Percentiles rank a stretch among this genome's conserved stretches.
Conservation (phyloP, 495 filamentous ascomycete species). For the Immersiella caudata region DNA sequence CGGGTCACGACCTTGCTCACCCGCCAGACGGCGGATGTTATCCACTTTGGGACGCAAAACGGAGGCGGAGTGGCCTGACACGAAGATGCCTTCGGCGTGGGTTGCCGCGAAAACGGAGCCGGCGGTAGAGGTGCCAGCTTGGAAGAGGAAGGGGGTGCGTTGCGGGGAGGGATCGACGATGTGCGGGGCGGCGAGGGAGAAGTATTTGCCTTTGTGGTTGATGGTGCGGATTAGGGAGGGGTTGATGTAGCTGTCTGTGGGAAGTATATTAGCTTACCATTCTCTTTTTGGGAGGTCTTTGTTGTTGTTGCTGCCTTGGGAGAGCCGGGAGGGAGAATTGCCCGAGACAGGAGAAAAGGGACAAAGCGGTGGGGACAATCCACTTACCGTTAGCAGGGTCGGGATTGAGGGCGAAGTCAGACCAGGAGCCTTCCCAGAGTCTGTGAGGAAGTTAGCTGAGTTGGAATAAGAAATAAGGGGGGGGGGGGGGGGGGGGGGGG, state of each 20-base stretch:
- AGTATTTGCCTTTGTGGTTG: constrained; percentile 62
- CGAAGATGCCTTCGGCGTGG: constrained; percentile 68
- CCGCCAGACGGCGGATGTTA: constrained; percentile 57
- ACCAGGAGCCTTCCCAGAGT: constrained; percentile 66
- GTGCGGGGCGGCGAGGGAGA: constrained; percentile 53
- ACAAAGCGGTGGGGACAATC: too few relatives aligned
- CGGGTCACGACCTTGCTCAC: constrained; percentile 56
- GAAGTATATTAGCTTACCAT: too few relatives aligned
- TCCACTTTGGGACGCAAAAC: constrained; percentile 56
- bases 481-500: not conserved
- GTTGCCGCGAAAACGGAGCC: constrained; percentile 61
- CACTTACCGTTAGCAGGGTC: constrained; percentile 45
- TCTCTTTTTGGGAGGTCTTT: too few relatives aligned
- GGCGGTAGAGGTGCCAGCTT: constrained; percentile 63
- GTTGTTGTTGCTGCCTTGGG: too few relatives aligned
- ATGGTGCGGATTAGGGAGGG: constrained; percentile 61
- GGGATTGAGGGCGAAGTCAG: constrained; percentile 53
- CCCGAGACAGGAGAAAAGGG: too few relatives aligned
- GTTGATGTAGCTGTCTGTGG: constrained; percentile 50
- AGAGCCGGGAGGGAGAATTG: too few relatives aligned
- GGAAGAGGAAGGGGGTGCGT: constrained; percentile 65
- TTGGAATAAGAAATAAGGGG: constrained; percentile 1
- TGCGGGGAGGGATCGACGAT: constrained; percentile 65
- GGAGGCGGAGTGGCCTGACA: constrained; percentile 56
- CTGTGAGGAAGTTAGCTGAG: constrained; percentile 27